Evolutionary conservation across 176 grass and related monocot genomes (phyloP).

Genomic region (Echinochloa phyllopogon): DNA sequence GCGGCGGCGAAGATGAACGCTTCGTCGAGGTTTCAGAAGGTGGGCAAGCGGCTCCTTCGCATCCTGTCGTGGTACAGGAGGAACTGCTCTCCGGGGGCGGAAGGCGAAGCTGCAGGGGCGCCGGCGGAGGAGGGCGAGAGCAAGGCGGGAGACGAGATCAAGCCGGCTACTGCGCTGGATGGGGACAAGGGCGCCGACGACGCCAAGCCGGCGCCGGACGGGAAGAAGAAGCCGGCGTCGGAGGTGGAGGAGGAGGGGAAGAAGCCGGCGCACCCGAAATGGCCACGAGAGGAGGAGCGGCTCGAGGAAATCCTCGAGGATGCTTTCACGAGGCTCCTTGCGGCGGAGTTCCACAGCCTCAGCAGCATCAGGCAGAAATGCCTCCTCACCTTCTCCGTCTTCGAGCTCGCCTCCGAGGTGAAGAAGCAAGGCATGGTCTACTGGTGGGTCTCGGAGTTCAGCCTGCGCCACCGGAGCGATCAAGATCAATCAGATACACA

Average conservation of each 20-base stretch:
- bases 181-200: neutral
- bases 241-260: neutral
- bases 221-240: no score
- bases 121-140: neutral
- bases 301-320: conserved; percentile 48
- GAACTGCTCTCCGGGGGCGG: neutral
- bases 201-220: neutral
- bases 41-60: neutral
- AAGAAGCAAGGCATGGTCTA: conserved; percentile 55
- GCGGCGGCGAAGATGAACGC: neutral
- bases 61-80: neutral
- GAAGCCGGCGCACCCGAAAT: neutral
- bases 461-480: neutral
- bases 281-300: neutral
- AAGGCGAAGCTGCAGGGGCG: no score
- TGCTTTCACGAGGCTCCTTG: conserved; percentile 22
- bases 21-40: neutral
- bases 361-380: neutral
- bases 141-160: neutral
- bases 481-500: neutral
- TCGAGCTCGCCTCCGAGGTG: conserved; percentile 36
- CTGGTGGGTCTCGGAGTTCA: conserved; percentile 48
- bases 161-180: neutral
- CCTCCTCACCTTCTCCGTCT: conserved; percentile 57
- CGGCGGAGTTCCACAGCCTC: neutral